Evolutionary conservation across 208 protist species (phyloP), one percentile per base, ranked within the genome.

Genomic region (Spongospora subterranea): DNA sequence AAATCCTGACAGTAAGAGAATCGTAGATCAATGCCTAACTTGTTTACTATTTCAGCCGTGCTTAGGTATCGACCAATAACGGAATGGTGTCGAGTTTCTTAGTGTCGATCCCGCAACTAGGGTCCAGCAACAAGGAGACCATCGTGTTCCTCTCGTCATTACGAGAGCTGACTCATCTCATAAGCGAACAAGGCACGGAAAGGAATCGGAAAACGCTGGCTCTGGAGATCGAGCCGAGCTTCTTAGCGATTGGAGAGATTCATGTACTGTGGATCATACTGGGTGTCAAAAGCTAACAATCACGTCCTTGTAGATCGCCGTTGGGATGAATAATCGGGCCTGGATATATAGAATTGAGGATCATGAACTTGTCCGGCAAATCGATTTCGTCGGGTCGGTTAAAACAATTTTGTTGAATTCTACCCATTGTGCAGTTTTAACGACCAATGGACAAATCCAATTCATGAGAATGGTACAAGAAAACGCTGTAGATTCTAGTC

Each of bases 141-240:
- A 92, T 97, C 54, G 96, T 97, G 88, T 96, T 95, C 89, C 94
- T 98, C 24, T 94, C 95, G 32, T 97, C 96, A 29, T 90, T 97
- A 20, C 95, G 95, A 29, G 95, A 96, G 45, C 91, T 99, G 0
- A 90, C 97, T 32, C 24, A 38, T 0, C 38, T 38, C 6, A 43
- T 20, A 43, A 17, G 13, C 13, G 6, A 71, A 32, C 11, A 32
- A 11, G 6, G 0, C 41, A 65, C 29, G 0, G 46, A 0, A 50
- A 77, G 0, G 29, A 53, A 65, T 43, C 35, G 35, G 38, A n/a
- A 92, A 39, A 54, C 88, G 0, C 0, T 91, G 0, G 45, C 13
- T 29, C 24, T 88, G 77, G 40, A 64, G n/a, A 88, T 92, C 45
- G 92, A 93, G 46, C 92, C 92, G 0, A 41, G 24, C 0, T 43